Evolutionary conservation across 345 rosid species (phyloP), one percentile per base, ranked within the genome.

Genomic region (Aquilaria yunnanensis): DNA sequence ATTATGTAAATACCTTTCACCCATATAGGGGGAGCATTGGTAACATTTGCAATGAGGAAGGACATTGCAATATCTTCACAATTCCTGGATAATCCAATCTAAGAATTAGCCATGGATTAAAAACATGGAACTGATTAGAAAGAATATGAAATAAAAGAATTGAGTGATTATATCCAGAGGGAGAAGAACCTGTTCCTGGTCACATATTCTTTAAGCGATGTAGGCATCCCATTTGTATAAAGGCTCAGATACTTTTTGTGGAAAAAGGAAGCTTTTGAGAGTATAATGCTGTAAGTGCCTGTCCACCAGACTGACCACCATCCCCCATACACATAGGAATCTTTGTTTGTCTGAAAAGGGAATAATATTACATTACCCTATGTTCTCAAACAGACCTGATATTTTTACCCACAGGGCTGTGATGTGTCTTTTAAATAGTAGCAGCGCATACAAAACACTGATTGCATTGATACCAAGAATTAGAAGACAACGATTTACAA

Each of bases 241-340:
- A 88, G 76, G 13, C 62, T 75, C 30, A 93, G 93, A 67, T 88
- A 93, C 69, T 93, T 93, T 68, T 88, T 90, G 87, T 93, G 96
- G 87, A 90, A 88, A 77, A 93, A 93, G 56, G 98, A 88, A 32
- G 97, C 97, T 74, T 93, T 93, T 54, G 98, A 90, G 74, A 93
- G 98, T 47, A 93, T 83, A 94, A 93, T 86, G 70, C 89, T 93
- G 59, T 90, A 93, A 12, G 87, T 86, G 56, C 98, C 98, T 9
- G 92, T 86, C 97, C 98, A 93, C 98, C 98, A 93, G 60, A 93
- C 98, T 66, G 98, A 90, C 97, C 98, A 93, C 98, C 98, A 93
- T 60, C 98, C 98, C 46, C 84, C 82, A 76, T 93, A 90, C 46
- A 54, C 67, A 62, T 87, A 93, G 55, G 69, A 68, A 54, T 74